Percentiles rank a stretch among this genome's conserved stretches.
Evolutionary conservation across 257 asterid genomes (phyloP).

Genomic region (Coffea eugenioides): DNA sequence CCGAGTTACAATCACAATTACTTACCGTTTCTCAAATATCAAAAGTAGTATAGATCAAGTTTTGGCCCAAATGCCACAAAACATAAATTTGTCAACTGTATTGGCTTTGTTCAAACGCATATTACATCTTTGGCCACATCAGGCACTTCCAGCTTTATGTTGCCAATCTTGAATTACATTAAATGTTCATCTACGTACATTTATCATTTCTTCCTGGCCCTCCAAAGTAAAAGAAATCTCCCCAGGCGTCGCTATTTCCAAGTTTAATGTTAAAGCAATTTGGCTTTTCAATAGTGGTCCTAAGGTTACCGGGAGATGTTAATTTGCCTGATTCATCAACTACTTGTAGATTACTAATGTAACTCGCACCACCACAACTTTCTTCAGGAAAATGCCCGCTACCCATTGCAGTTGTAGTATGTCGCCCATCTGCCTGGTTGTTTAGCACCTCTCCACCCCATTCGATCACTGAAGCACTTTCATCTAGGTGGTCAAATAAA

Average conservation of each 20-base stretch:
- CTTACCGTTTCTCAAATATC: too few species aligned
- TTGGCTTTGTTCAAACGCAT: too few species aligned
- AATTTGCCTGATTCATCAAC: slow-evolving; percentile 11
- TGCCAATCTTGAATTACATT: too few species aligned
- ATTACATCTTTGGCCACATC: too few species aligned
- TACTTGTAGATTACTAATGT: slow-evolving; percentile 10
- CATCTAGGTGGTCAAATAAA: not conserved
- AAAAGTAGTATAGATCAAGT: too few species aligned
- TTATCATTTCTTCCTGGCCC: slow-evolving; percentile 20
- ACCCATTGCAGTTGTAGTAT: slow-evolving; percentile 23
- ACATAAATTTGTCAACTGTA: too few species aligned
- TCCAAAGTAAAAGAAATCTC: slow-evolving; percentile 11
- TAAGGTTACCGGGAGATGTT: slow-evolving; percentile 4
- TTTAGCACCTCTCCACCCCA: slow-evolving; percentile 24
- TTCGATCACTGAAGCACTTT: slow-evolving; percentile 13
- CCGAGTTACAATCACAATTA: too few species aligned
- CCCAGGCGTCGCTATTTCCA: slow-evolving; percentile 5
- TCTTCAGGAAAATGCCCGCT: slow-evolving; percentile 23
- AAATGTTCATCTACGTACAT: not conserved
- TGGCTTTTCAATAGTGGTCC: not conserved
- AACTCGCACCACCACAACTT: slow-evolving; percentile 15
- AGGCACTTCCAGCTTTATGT: too few species aligned
- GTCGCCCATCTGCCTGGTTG: not conserved
- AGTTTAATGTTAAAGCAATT: slow-evolving; percentile 11
- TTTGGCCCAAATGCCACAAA: too few species aligned